Conservation (phyloP, 2,329 filamentous ascomycete genomes). For the Neofusicoccum kwambonambiense region DNA sequence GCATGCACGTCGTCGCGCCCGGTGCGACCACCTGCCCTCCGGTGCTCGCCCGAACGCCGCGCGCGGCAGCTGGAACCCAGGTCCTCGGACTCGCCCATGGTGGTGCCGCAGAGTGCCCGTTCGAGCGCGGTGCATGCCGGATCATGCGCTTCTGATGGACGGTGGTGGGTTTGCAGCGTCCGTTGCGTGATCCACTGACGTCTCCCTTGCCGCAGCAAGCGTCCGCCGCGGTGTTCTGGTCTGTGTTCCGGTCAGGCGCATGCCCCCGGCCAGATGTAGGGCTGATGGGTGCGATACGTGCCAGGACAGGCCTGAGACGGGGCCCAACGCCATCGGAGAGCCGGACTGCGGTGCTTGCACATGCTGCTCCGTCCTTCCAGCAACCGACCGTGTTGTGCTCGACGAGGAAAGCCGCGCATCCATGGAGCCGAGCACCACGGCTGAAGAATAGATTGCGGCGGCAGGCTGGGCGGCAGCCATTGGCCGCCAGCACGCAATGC, state of each 20-base stretch:
- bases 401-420: not conserved
- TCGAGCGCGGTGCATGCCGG: not conserved
- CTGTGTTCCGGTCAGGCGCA: not conserved
- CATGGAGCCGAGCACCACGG: not conserved
- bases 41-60: not conserved
- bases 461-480: not conserved
- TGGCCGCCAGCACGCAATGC: not conserved
- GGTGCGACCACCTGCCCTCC: not conserved
- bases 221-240: not conserved
- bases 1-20: not conserved
- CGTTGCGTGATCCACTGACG: not conserved
- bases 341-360: not conserved
- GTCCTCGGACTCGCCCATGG: not conserved
- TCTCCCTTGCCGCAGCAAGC: not conserved
- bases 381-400: not conserved
- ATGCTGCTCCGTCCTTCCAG: not conserved
- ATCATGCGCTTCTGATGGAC: not conserved
- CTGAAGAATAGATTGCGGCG: not conserved
- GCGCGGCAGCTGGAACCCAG: not conserved
- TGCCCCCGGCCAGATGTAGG: not conserved
- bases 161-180: not conserved
- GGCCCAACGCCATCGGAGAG: too few species aligned
- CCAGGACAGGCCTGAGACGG: too few species aligned
- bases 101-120: not conserved
- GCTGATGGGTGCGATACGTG: not conserved